Evolutionary conservation across 2,329 filamentous ascomycete species (phyloP).

Genomic region (Penicillium sp.): DNA sequence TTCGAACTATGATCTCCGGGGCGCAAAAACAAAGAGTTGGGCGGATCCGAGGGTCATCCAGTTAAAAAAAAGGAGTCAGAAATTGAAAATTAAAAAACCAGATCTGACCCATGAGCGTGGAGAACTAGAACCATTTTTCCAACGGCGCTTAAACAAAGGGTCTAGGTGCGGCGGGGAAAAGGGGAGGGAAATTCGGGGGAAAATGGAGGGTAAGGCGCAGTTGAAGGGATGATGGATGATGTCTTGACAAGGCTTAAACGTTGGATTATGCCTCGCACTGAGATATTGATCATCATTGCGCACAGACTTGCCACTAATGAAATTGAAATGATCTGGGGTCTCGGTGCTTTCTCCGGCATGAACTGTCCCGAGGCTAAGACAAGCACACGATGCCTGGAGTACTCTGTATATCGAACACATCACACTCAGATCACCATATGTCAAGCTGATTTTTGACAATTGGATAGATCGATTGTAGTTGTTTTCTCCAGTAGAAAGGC

Average conservation of each 20-base stretch:
- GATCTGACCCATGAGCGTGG: background rate
- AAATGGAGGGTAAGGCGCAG: conserved; percentile 8
- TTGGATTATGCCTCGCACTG: conserved; percentile 13
- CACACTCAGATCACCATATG: background rate
- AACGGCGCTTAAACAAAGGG: conserved; percentile 22
- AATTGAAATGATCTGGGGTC: conserved; percentile 19
- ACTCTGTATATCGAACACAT: background rate
- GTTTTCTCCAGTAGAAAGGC: background rate
- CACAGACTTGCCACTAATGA: conserved; percentile 22
- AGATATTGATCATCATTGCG: conserved; percentile 19
- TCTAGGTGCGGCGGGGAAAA: conserved; percentile 6
- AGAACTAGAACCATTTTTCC: conserved; percentile 4
- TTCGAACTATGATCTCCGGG: background rate
- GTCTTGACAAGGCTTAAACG: conserved; percentile 20
- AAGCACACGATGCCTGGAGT: background rate
- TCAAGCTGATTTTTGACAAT: too few relatives aligned
- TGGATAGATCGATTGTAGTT: background rate
- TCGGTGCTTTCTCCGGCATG: conserved; percentile 8
- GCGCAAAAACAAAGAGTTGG: background rate
- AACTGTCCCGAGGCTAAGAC: background rate
- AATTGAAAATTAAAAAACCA: background rate
- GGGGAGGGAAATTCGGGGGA: conserved; percentile 5
- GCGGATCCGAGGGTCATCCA: background rate
- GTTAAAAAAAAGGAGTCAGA: background rate
- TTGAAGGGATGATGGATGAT: conserved; percentile 20